Conservation (phyloP, 164 flowering plant species). For the Kingdonia uniflora region DNA sequence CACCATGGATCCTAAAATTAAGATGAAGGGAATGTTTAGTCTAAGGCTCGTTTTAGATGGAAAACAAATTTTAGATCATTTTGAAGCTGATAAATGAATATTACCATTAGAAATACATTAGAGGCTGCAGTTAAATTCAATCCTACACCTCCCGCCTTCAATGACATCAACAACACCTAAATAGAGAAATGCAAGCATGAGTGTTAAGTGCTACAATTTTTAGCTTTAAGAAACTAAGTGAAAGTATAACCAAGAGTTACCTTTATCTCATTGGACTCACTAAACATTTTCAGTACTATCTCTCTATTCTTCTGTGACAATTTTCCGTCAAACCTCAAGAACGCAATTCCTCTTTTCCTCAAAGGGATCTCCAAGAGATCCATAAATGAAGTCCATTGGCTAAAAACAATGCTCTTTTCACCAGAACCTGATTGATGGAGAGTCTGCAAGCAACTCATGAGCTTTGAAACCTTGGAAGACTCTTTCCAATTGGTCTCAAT, state of each 20-base stretch:
- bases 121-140: slow-evolving; percentile 80
- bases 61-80: background rate
- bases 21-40: background rate
- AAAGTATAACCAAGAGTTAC: slow-evolving; percentile 15
- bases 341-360: slow-evolving; percentile 36
- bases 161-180: slow-evolving; percentile 72
- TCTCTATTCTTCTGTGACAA: slow-evolving; percentile 55
- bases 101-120: slow-evolving; percentile 71
- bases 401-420: slow-evolving; percentile 72
- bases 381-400: slow-evolving; percentile 85
- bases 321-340: slow-evolving; percentile 66
- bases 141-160: slow-evolving; percentile 81
- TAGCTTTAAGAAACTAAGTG: background rate
- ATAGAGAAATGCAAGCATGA: slow-evolving; percentile 1
- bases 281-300: slow-evolving; percentile 57
- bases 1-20: slow-evolving; percentile 94
- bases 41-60: background rate
- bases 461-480: slow-evolving; percentile 54
- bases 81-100: background rate
- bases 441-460: slow-evolving; percentile 43
- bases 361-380: slow-evolving; percentile 68
- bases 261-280: slow-evolving; percentile 37
- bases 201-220: no score
- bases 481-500: slow-evolving; percentile 63
- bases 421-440: slow-evolving; percentile 25